phyloP scores from a whole-genome alignment of 2,329 filamentous ascomycete species.

The Epichloe brachyelytri region DNA sequence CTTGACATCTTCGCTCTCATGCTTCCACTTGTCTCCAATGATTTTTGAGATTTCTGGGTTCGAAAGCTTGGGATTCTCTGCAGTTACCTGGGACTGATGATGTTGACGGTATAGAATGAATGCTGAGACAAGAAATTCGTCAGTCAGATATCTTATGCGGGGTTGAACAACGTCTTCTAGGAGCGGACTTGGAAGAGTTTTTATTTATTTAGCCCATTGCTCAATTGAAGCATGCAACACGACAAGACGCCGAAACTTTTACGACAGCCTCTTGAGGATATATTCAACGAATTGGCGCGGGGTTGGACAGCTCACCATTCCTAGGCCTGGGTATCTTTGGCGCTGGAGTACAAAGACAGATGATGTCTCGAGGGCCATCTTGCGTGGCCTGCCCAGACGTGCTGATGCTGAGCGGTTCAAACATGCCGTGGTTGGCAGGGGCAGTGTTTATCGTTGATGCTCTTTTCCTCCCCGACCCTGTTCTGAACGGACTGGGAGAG shows the following conservation, averaged over 20 bases:
- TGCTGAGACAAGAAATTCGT: constrained; percentile 40
- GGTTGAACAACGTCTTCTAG: not conserved
- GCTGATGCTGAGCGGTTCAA: constrained; percentile 17
- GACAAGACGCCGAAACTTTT: not conserved
- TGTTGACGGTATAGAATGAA: constrained; percentile 97
- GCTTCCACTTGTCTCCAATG: constrained; percentile 84
- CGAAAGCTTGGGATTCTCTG: constrained; percentile 73
- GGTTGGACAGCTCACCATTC: constrained; percentile 35
- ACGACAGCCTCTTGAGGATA: not conserved
- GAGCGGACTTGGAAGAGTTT: not conserved
- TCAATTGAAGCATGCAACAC: not conserved
- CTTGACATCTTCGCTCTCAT: constrained; percentile 61
- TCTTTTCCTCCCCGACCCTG: constrained; percentile 25
- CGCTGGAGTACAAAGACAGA: constrained; percentile 43
- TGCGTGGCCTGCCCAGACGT: constrained; percentile 16
- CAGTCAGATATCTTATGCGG: constrained; percentile 8
- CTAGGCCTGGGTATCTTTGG: constrained; percentile 46
- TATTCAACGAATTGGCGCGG: not conserved
- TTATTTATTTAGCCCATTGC: not conserved
- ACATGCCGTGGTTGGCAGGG: constrained; percentile 26
- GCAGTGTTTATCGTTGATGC: constrained; percentile 32
- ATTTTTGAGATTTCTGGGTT: constrained; percentile 98
- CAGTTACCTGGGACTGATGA: constrained; percentile 70
- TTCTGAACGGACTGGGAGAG: constrained; percentile 5
- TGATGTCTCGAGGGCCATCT: constrained; percentile 27